Conservation (phyloP, 345 rosid genomes). For the Eucalyptus tenuipes region DNA sequence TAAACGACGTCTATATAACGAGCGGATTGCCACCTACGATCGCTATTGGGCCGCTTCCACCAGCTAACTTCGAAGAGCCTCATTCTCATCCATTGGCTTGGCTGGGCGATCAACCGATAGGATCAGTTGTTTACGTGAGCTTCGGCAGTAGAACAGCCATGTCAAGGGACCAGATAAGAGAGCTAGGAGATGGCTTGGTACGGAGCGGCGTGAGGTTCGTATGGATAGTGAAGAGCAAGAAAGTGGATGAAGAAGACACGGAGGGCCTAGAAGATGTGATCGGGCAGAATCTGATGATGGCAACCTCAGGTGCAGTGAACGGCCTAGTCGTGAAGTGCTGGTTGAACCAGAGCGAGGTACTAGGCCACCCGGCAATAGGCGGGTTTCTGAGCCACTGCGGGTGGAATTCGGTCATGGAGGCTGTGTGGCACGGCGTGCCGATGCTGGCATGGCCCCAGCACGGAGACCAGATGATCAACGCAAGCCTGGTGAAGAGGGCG, state of each 20-base stretch:
- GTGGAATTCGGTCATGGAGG: conserved; percentile 29
- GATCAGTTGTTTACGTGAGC: conserved; percentile 20
- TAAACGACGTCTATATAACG: not conserved
- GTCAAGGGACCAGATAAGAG: conserved; percentile 18
- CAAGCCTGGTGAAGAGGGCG: conserved; percentile 6
- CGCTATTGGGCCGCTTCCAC: conserved; percentile 11
- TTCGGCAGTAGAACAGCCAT: conserved; percentile 29
- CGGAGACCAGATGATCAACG: conserved; percentile 33
- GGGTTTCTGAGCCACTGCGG: conserved; percentile 10
- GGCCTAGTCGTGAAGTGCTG: conserved; percentile 20
- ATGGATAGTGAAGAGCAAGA: conserved; percentile 23
- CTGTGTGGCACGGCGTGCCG: conserved; percentile 18
- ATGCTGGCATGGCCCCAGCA: conserved; percentile 29
- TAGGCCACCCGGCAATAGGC: conserved; percentile 15
- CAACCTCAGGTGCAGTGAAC: not conserved
- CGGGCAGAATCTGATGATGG: conserved; percentile 4
- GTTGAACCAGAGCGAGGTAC: conserved; percentile 20
- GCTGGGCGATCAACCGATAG: conserved; percentile 17
- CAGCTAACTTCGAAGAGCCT: not conserved
- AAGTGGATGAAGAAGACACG: conserved; percentile 23
- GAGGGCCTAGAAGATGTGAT: conserved; percentile 9
- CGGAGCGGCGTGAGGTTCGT: conserved; percentile 18
- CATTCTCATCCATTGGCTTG: conserved; percentile 3
- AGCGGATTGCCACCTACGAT: conserved; percentile 4
- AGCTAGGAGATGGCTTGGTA: conserved; percentile 20